Evolutionary conservation across 768 basidiomycete species (phyloP).

Genomic region (Lentinula sp.): DNA sequence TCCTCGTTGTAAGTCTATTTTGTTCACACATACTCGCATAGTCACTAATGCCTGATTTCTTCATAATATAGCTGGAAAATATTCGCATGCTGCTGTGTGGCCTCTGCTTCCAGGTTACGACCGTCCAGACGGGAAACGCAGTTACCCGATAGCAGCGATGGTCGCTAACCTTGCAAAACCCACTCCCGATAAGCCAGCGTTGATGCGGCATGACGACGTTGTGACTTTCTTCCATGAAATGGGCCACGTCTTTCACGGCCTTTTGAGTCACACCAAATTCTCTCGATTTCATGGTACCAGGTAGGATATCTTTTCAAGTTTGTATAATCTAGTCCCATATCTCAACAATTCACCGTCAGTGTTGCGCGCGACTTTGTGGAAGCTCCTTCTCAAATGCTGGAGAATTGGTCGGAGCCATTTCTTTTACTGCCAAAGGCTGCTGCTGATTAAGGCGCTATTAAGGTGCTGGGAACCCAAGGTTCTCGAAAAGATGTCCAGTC

Average conservation of each 20-base stretch:
- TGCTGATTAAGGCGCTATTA: neutral
- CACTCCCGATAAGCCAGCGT: slow-evolving; percentile 70
- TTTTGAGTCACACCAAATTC: slow-evolving; percentile 67
- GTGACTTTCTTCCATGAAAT: slow-evolving; percentile 93
- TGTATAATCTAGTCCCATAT: neutral
- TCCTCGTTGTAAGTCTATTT: slow-evolving; percentile 53
- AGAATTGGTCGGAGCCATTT: slow-evolving; percentile 60
- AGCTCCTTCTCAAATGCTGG: slow-evolving; percentile 89
- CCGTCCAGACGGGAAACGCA: slow-evolving; percentile 46
- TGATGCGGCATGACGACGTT: slow-evolving; percentile 85
- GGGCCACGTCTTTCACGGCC: slow-evolving; percentile 68
- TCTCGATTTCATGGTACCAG: slow-evolving; percentile 78
- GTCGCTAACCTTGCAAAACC: slow-evolving; percentile 89
- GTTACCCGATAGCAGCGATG: slow-evolving; percentile 78
- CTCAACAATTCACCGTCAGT: slow-evolving; percentile 17
- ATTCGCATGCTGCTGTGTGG: slow-evolving; percentile 87
- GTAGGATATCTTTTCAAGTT: slow-evolving; percentile 18
- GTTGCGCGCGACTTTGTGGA: slow-evolving; percentile 83
- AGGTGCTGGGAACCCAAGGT: slow-evolving; percentile 83
- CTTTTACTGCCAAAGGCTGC: neutral
- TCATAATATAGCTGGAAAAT: slow-evolving; percentile 53
- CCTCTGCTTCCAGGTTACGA: slow-evolving; percentile 63
- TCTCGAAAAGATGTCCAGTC: slow-evolving; percentile 71
- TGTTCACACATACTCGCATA: neutral
- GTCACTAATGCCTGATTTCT: neutral